Percentiles rank a stretch among this genome's conserved stretches.
These are phyloP conservation scores for Camelina sativa DNA, from an alignment of 345 rosid genomes.

Conservation along the genomic window DNA sequence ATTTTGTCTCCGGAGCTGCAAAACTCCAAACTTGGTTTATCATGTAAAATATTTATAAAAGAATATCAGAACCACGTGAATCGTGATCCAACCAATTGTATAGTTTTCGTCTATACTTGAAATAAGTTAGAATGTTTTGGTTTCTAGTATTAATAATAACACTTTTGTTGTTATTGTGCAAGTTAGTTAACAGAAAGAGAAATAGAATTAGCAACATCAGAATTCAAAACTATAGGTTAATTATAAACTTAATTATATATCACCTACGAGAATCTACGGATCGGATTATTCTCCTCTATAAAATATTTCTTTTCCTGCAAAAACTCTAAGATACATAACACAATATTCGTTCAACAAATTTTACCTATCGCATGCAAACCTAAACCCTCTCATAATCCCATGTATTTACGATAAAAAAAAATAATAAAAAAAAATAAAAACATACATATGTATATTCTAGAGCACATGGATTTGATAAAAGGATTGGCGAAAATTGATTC, in stretches of 20 bases:
- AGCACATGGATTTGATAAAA: too few relatives aligned
- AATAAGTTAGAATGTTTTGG: slow-evolving; percentile 14
- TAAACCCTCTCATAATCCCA: not conserved
- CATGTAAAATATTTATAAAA: not conserved
- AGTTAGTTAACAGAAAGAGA: not conserved
- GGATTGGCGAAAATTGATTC: too few relatives aligned
- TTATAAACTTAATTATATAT: not conserved
- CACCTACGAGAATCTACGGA: not conserved
- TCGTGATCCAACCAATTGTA: slow-evolving; percentile 23
- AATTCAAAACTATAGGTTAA: not conserved
- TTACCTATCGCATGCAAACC: not conserved
- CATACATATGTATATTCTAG: not conserved
- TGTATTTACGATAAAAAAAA: not conserved
- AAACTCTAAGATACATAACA: not conserved
- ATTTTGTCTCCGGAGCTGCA: slow-evolving; percentile 12
- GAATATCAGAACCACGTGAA: slow-evolving; percentile 11
- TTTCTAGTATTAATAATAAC: not conserved
- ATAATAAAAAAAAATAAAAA: too few relatives aligned
- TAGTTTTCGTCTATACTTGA: slow-evolving; percentile 8
- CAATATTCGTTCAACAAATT: not conserved
- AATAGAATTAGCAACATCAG: not conserved
- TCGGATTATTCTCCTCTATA: not conserved
- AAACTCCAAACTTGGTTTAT: slow-evolving; percentile 29
- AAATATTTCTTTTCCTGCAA: not conserved
- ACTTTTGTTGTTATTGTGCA: not conserved